A percentile compares a stretch with the other conserved stretches of the same genome.
Conservation (phyloP, 352 stramenopile genomes). For the Elongisporangium prolatum region DNA sequence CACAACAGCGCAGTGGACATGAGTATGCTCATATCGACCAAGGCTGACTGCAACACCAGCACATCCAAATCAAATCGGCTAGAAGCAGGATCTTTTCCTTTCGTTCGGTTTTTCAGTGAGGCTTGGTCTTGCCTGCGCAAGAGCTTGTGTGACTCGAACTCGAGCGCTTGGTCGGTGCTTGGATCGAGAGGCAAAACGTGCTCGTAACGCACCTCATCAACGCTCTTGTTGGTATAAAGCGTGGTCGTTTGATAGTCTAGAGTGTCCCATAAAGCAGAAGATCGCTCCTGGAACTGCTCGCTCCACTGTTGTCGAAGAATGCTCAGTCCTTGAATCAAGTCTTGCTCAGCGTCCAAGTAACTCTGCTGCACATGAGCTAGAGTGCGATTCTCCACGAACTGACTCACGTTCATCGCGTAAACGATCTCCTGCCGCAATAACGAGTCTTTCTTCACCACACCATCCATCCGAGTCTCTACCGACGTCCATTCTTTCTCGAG, state of each 20-base stretch:
- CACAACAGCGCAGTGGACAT: conserved; percentile 28
- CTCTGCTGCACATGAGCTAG: conserved; percentile 14
- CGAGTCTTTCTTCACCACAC: conserved; percentile 15
- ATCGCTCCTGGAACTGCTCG: conserved; percentile 10
- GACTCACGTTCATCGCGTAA: conserved; percentile 20
- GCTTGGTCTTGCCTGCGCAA: not conserved
- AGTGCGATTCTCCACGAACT: conserved; percentile 21
- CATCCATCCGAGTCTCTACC: conserved; percentile 24
- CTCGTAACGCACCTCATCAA: not conserved
- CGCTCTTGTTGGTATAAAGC: not conserved
- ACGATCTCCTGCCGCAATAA: conserved; percentile 22
- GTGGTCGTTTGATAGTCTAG: not conserved
- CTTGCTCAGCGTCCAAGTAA: conserved; percentile 20
- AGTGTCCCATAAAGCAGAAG: conserved; percentile 15
- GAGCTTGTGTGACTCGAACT: not conserved
- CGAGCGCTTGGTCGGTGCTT: not conserved
- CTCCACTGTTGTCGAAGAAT: conserved; percentile 24
- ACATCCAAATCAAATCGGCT: conserved; percentile 25
- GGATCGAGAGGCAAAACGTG: not conserved
- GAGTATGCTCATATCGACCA: conserved; percentile 21
- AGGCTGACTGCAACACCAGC: conserved; percentile 21
- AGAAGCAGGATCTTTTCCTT: not conserved
- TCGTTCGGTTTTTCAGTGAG: not conserved
- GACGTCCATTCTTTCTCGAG: conserved; percentile 19
- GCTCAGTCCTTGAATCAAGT: conserved; percentile 19